These are phyloP conservation scores for Cystofilobasidium ferigula DNA, from an alignment of 768 basidiomycete species.

Conservation along the genomic window DNA sequence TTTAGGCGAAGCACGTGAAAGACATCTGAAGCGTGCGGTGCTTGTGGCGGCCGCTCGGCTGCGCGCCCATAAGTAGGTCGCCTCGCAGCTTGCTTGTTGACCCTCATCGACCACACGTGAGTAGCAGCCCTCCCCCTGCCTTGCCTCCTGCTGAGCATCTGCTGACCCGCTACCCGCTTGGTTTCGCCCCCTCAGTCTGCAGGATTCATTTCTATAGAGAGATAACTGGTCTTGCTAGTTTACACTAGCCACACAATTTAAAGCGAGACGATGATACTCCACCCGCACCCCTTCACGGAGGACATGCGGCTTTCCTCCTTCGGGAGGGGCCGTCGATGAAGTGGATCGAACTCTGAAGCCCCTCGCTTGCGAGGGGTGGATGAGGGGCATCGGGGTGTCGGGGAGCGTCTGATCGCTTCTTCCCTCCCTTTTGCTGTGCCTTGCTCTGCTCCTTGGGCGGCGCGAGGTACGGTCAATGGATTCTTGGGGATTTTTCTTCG, in stretches of 20 bases:
- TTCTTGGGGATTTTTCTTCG: too few species aligned
- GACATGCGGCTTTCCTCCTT: slow-evolving; percentile 14
- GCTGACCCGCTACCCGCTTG: not conserved
- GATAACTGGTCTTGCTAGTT: slow-evolving; percentile 25
- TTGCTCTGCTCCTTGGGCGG: not conserved
- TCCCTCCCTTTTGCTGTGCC: not conserved
- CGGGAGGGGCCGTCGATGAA: slow-evolving; percentile 15
- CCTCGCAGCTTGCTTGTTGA: too few species aligned
- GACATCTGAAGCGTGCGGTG: too few species aligned
- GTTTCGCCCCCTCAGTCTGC: slow-evolving; percentile 1
- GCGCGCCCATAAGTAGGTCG: too few species aligned
- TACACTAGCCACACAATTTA: slow-evolving; percentile 23
- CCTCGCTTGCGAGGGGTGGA: slow-evolving; percentile 20
- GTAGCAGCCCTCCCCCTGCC: too few species aligned
- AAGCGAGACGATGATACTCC: slow-evolving; percentile 13
- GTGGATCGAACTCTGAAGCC: slow-evolving; percentile 23
- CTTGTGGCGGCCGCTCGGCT: too few species aligned
- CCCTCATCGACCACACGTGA: too few species aligned
- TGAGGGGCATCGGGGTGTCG: slow-evolving; percentile 11
- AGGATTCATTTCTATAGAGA: slow-evolving; percentile 26
- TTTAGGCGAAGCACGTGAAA: too few species aligned
- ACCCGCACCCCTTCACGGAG: slow-evolving; percentile 24
- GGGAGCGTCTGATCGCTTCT: slow-evolving; percentile 19
- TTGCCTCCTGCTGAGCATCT: not conserved
- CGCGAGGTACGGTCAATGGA: not conserved